These are phyloP conservation scores for Botrytis sinoallii DNA, from an alignment of 2,329 filamentous ascomycete genomes.

Conservation along the genomic window DNA sequence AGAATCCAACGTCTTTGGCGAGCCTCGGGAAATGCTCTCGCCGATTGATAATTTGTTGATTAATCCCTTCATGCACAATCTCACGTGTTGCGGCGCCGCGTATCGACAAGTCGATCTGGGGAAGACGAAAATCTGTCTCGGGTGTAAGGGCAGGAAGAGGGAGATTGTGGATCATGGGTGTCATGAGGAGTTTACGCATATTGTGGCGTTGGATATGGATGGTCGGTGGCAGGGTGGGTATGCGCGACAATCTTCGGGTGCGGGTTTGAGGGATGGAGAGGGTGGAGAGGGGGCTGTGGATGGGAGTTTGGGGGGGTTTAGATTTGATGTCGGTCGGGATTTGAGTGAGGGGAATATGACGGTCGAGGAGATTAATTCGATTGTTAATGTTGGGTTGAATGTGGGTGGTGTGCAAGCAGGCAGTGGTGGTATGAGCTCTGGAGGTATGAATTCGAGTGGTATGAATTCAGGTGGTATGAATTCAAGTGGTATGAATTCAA, in stretches of 20 bases:
- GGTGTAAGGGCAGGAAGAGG: not conserved
- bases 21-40: not conserved
- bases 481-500: not conserved
- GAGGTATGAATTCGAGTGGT: not conserved
- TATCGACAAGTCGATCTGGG: not conserved
- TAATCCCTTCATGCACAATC: conserved; percentile 16
- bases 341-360: not conserved
- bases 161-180: not conserved
- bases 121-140: conserved; percentile 1
- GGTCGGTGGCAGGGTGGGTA: not conserved
- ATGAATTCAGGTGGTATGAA: not conserved
- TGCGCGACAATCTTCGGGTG: accelerated
- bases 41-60: conserved; percentile 1
- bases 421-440: not conserved
- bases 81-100: not conserved
- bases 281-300: not conserved
- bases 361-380: not conserved
- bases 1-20: not conserved
- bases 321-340: not conserved
- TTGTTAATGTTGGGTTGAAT: not conserved
- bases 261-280: not conserved
- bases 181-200: conserved; percentile 8
- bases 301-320: not conserved
- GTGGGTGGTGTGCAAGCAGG: not conserved
- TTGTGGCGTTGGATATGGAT: not conserved